These are phyloP conservation scores for Cucurbita maxima DNA, from an alignment of 306 rosid genomes.

Conservation along the genomic window DNA sequence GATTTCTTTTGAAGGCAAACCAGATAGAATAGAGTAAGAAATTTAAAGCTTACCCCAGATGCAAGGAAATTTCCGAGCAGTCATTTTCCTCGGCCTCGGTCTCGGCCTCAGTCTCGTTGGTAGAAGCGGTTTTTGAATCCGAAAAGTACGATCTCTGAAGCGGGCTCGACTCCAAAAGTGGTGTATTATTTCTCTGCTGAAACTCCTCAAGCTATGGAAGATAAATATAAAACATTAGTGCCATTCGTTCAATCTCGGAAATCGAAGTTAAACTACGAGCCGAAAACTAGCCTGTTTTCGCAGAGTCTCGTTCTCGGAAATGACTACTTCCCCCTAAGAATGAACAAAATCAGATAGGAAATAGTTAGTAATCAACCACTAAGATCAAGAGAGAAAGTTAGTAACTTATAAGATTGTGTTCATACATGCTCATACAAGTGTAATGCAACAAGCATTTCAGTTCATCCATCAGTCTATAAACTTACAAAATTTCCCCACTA, in stretches of 20 bases:
- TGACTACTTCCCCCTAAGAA: constrained; percentile 38
- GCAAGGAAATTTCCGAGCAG: constrained; percentile 45
- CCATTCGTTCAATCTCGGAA: neutral
- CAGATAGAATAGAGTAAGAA: neutral
- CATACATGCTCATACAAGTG: neutral
- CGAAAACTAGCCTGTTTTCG: constrained; percentile 29
- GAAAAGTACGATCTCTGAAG: neutral
- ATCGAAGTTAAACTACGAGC: neutral
- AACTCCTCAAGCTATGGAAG: neutral
- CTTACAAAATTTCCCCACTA: neutral
- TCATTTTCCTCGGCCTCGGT: constrained; percentile 27
- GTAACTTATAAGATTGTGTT: neutral
- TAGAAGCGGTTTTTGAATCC: neutral
- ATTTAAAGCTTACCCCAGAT: constrained; percentile 34
- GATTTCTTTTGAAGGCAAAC: neutral
- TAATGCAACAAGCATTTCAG: neutral
- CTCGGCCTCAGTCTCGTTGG: neutral
- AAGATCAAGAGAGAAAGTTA: neutral
- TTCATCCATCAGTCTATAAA: neutral
- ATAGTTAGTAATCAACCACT: neutral
- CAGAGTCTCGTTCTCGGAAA: constrained; percentile 41
- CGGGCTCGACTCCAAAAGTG: neutral
- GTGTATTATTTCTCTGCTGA: neutral
- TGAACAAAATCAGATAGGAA: neutral
- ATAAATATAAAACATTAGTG: neutral